phyloP scores from a whole-genome alignment of 371 early-diverging fungal species.

The Encephalitozoon hellem region DNA sequence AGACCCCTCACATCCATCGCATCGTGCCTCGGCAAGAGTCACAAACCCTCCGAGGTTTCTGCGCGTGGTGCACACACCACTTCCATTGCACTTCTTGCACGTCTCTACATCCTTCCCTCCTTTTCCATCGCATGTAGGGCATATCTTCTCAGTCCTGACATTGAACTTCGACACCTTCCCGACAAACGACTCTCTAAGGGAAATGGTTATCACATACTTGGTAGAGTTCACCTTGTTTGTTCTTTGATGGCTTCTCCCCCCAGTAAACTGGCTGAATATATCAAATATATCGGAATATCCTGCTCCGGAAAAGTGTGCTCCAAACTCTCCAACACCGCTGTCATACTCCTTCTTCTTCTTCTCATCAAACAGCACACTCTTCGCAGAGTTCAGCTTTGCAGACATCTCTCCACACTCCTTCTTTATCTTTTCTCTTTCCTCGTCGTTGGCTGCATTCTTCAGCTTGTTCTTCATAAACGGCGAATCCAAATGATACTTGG shows the following conservation, averaged over 20 bases:
- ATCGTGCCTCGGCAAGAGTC: constrained; percentile 38
- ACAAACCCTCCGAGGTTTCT: constrained; percentile 39
- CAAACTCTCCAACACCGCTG: constrained; percentile 42
- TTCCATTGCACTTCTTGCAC: constrained; percentile 56
- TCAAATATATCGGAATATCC: constrained; percentile 51
- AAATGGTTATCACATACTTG: constrained; percentile 39
- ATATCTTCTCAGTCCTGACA: constrained; percentile 44
- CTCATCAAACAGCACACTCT: constrained; percentile 45
- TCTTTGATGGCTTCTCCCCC: constrained; percentile 25
- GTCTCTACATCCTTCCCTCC: constrained; percentile 45
- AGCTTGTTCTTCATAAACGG: constrained; percentile 12
- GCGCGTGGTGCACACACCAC: constrained; percentile 37
- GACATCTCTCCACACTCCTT: constrained; percentile 47
- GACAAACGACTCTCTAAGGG: constrained; percentile 45
- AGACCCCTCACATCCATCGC: constrained; percentile 47
- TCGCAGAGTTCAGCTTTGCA: constrained; percentile 51
- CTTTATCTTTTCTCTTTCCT: constrained; percentile 39
- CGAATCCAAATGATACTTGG: constrained; percentile 43
- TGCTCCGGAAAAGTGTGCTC: neutral
- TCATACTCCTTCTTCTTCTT: constrained; percentile 58
- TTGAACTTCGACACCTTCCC: constrained; percentile 48
- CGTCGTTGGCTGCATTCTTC: constrained; percentile 34
- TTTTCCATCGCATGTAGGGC: constrained; percentile 54
- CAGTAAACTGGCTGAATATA: constrained; percentile 47
- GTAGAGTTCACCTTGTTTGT: constrained; percentile 44